These are phyloP conservation scores for Periglandula ipomoeae DNA, from an alignment of 2,329 filamentous ascomycete species.

Conservation along the genomic window DNA sequence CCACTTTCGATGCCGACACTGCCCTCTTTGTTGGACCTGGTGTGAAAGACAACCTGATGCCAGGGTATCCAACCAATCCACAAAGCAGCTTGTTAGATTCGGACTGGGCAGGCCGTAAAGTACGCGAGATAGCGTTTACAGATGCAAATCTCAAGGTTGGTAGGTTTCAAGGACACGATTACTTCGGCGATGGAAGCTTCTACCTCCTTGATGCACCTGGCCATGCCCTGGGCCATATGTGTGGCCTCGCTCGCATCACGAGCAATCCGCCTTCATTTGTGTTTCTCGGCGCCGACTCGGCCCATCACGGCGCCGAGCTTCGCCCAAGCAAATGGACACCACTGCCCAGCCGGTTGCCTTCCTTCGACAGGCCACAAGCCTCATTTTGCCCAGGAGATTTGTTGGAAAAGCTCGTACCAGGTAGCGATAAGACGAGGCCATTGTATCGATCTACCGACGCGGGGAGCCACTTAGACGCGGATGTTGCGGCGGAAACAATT, in stretches of 20 bases:
- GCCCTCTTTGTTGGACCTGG: constrained; percentile 17
- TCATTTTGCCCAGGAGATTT: not conserved
- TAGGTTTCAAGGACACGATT: constrained; percentile 29
- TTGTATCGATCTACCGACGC: not conserved
- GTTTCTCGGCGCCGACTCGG: constrained; percentile 15
- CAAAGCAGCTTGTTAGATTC: constrained; percentile 9
- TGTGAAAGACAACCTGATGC: constrained; percentile 10
- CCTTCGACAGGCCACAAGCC: too few species aligned
- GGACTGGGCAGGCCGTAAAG: constrained; percentile 11
- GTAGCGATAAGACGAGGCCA: not conserved
- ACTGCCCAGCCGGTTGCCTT: not conserved
- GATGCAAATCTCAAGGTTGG: constrained; percentile 16
- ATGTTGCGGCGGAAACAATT: not conserved
- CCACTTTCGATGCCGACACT: constrained; percentile 15
- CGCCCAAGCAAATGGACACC: not conserved
- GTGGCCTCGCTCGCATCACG: constrained; percentile 13
- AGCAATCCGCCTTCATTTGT: constrained; percentile 12
- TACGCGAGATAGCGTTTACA: constrained; percentile 11
- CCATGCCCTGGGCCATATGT: constrained; percentile 14
- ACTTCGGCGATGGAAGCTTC: constrained; percentile 30
- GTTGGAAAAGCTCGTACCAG: not conserved
- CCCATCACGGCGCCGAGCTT: constrained; percentile 12
- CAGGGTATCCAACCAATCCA: constrained; percentile 10
- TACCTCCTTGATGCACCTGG: constrained; percentile 28
- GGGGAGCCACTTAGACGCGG: not conserved